A percentile compares a stretch with the other conserved stretches of the same genome.
These are phyloP conservation scores for Puccinellia tenuiflora DNA, from an alignment of 176 grass and related monocot genomes.

Conservation along the genomic window DNA sequence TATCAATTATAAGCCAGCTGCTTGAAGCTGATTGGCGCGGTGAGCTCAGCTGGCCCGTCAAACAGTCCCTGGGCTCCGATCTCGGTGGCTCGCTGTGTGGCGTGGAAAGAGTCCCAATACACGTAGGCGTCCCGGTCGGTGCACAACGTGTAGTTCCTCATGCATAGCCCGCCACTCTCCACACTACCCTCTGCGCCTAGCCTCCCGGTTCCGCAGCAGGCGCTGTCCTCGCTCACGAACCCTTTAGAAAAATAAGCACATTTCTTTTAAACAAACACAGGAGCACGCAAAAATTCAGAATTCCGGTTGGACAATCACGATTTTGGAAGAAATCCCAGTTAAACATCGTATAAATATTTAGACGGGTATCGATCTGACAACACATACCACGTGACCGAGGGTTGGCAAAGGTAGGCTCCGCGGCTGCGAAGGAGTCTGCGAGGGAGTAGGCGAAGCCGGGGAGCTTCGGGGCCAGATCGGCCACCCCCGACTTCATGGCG, in stretches of 20 bases:
- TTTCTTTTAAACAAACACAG: too few species aligned
- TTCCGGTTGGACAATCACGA: too few species aligned
- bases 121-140: background rate
- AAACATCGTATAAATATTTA: too few species aligned
- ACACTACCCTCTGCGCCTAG: slow-evolving; percentile 13
- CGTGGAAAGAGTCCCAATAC: slow-evolving; percentile 38
- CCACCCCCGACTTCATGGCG: background rate
- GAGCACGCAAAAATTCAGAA: background rate
- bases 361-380: fast-evolving
- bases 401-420: background rate
- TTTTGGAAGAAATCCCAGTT: background rate
- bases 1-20: background rate
- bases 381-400: background rate
- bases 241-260: background rate
- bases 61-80: background rate
- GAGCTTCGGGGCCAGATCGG: background rate
- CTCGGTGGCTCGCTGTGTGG: background rate
- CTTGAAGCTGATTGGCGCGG: slow-evolving; percentile 26
- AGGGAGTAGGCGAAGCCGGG: slow-evolving; percentile 28
- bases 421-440: background rate
- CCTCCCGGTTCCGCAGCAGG: slow-evolving; percentile 28
- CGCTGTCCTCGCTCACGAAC: slow-evolving; percentile 13
- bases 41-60: background rate
- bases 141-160: background rate
- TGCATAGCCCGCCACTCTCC: background rate